These are phyloP conservation scores for Phialemoniopsis sp. DNA, from an alignment of 2,329 filamentous ascomycete genomes.

Conservation along the genomic window DNA sequence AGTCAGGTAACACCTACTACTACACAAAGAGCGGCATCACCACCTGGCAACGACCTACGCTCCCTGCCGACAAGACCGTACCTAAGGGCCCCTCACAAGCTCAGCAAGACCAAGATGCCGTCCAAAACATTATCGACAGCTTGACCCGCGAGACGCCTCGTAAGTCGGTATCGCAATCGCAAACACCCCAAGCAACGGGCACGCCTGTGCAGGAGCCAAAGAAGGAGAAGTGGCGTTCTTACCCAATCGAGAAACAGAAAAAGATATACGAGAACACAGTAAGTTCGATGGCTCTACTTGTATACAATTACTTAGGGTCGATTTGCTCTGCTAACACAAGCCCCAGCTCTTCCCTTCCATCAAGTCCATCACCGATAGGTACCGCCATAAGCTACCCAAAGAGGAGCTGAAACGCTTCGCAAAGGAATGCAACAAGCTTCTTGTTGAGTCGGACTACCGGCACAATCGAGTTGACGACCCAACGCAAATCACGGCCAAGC, in stretches of 20 bases:
- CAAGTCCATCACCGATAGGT: constrained; percentile 82
- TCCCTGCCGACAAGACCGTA: constrained; percentile 59
- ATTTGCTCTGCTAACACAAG: neutral
- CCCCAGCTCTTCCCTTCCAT: constrained; percentile 75
- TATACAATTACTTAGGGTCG: neutral
- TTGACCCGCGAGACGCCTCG: constrained; percentile 69
- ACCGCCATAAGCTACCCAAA: constrained; percentile 79
- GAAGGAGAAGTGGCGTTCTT: constrained; percentile 66
- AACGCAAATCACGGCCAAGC: constrained; percentile 67
- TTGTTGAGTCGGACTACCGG: constrained; percentile 90
- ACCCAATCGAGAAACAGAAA: constrained; percentile 81
- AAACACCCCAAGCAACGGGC: constrained; percentile 60
- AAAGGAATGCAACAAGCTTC: constrained; percentile 75
- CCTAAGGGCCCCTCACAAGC: constrained; percentile 63
- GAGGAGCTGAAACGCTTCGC: constrained; percentile 64
- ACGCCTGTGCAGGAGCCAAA: constrained; percentile 54
- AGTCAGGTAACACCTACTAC: constrained; percentile 74
- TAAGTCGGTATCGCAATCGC: constrained; percentile 52
- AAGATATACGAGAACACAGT: constrained; percentile 94
- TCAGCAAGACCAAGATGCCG: constrained; percentile 61
- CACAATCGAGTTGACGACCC: constrained; percentile 82
- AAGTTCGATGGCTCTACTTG: constrained; percentile 29
- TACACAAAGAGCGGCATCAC: constrained; percentile 77
- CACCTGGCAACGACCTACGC: constrained; percentile 76
- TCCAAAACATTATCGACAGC: constrained; percentile 82